phyloP scores from a whole-genome alignment of 441 rosid genomes.

The Aquilaria agallochum region DNA sequence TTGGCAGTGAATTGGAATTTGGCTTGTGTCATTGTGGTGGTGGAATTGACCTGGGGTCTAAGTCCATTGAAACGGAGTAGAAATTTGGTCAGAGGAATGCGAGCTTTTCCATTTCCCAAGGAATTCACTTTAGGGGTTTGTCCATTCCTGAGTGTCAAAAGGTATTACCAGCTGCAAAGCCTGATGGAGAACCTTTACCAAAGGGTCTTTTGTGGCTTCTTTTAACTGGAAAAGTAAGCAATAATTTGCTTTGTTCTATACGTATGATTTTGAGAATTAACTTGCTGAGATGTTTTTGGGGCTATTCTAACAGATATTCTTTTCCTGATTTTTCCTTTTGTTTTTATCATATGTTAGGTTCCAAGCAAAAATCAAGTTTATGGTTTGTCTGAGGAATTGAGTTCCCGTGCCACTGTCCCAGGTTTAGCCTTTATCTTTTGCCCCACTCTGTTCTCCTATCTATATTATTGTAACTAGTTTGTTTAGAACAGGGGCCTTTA shows the following conservation, averaged over 20 bases:
- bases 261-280: neutral
- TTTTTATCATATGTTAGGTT: constrained; percentile 38
- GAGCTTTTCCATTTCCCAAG: constrained; percentile 38
- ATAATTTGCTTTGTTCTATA: neutral
- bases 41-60: no score
- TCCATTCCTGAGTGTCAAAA: constrained; percentile 98
- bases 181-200: constrained; percentile 92
- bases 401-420: constrained; percentile 79
- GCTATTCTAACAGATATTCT: no score
- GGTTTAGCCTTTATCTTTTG: constrained; percentile 38
- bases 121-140: constrained; percentile 92
- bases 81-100: no score
- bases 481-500: neutral
- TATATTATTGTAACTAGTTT: neutral
- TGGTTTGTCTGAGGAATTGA: constrained; percentile 77
- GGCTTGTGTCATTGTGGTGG: no score
- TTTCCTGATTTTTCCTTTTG: no score
- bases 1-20: no score
- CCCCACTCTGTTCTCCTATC: neutral
- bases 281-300: no score
- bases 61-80: no score
- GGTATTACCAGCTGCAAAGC: constrained; percentile 78
- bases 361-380: constrained; percentile 91
- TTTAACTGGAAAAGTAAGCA: constrained; percentile 84
- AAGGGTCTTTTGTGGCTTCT: constrained; percentile 99